Base-by-base conservation (phyloP, 345 rosid genomes). In the Hibiscus trionum region DNA sequence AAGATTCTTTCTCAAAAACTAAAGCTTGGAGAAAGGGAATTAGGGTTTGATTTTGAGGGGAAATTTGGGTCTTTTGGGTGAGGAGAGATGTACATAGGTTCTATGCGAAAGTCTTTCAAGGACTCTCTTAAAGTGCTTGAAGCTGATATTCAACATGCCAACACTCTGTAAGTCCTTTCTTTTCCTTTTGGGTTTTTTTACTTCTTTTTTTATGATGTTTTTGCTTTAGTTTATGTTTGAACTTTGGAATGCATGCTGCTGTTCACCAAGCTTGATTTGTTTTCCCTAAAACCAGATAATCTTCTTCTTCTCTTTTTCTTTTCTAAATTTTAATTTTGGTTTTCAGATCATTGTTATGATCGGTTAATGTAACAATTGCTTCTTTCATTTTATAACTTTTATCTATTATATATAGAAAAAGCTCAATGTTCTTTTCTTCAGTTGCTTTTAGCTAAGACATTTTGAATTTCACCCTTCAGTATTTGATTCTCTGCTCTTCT, bases 61-160 rank as follows among this genome's bases (percentile, higher is more conserved):
- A 50, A 35, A 12, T 62, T 44, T 58, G 46, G 15, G 12, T 35
- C 39, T 35, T 35, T 4, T 27, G 26, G 27, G 50, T 15, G 27
- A 10, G 21, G 33, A 72, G 77, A 77, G 77, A 84, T 87, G 91
- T 81, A 77, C 70, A 67, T 77, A 65, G 83, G 75, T 66, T 80
- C 87, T 61, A 82, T 84, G 91, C 77, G 88, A 61, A 87, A 84
- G 79, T 77, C 92, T 21, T 84, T 83, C 66, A 84, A 80, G 82
- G 91, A 87, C 79, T 87, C 91, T 47, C 82, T 87, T 62, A 84
- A 85, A 76, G 86, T 81, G 44, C 88, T 87, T 27, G 91, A 87
- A 82, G 91, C 91, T 75, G 91, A 87, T 78, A 86, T 87, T 35
- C 91, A 87, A 71, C 89, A 87, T 77, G 91, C 91, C 47, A 87